Evolutionary conservation across 306 rosid species (phyloP).

Genomic region (Rosa persica): DNA sequence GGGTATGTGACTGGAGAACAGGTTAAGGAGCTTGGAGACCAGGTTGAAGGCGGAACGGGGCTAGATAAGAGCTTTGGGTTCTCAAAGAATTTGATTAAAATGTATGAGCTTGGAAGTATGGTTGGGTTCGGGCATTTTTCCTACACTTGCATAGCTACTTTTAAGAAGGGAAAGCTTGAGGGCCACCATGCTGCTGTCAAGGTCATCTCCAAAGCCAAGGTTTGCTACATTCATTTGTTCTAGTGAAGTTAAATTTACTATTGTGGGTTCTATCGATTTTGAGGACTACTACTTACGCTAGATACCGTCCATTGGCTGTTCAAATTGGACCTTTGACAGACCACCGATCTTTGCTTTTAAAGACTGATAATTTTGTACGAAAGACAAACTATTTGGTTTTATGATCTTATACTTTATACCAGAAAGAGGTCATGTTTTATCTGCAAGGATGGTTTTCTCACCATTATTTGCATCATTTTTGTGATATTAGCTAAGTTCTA

Average conservation of each 20-base stretch:
- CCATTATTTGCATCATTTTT: too few species aligned
- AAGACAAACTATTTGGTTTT: too few species aligned
- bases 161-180: conserved; percentile 64
- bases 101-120: conserved; percentile 73
- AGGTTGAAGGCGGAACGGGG: conserved; percentile 15
- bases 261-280: neutral
- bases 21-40: neutral
- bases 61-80: conserved; percentile 78
- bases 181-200: conserved; percentile 79
- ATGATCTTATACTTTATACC: too few species aligned
- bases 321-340: too few species aligned
- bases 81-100: conserved; percentile 61
- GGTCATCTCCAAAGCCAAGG: conserved; percentile 84
- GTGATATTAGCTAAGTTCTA: too few species aligned
- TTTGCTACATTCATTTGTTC: conserved; percentile 21
- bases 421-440: too few species aligned
- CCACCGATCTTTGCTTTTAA: too few species aligned
- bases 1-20: neutral
- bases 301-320: too few species aligned
- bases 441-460: too few species aligned
- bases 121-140: conserved; percentile 88
- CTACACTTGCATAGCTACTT: conserved; percentile 66
- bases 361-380: too few species aligned
- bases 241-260: neutral
- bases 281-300: neutral